Evolutionary conservation across 768 basidiomycete genomes (phyloP), one percentile per base, ranked within the genome.

Genomic region (Psilocybe tampanensis): DNA sequence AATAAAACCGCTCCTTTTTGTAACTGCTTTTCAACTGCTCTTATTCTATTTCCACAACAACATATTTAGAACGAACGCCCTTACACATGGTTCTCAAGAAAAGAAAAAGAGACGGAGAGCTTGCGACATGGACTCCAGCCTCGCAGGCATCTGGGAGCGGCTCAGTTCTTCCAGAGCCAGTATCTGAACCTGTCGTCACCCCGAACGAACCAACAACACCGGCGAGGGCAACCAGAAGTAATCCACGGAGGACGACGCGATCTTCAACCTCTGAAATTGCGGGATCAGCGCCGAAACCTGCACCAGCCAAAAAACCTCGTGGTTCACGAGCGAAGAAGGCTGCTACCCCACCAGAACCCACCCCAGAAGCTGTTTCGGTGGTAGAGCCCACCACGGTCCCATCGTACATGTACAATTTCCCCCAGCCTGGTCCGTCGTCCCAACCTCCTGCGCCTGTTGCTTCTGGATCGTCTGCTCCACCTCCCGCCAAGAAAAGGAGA

Each of bases 31-130:
- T 18, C 49, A n/a, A n/a, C 9, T 51, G 4, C 2, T 34, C 49
- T 51, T 23, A 33, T 19, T 32, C 48, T 34, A 24, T 21, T n/a
- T 41, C 7, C 22, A 22, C 49, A 51, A 36, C 48, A 36, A 17
- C 29, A 5, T 36, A 15, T 13, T 41, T n/a, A n/a, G n/a, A n/a
- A n/a, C n/a, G n/a, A n/a, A n/a, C n/a, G n/a, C n/a, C n/a, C 21
- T 49, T 24, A 47, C 39, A n/a, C 39, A 62, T 62, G 61, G 61
- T 62, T 42, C 57, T 62, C 44, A 48, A 29, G 17, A 72, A 73
- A 50, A 68, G 72, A 23, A 68, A 71, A 56, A 59, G 66, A 18
- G 67, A 67, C 47, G 71, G 66, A 18, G 65, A 69, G 17, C 68
- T 71, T 21, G 59, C 64, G 17, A 22, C 56, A 7, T 70, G 68